Evolutionary conservation across 805 yeast species (phyloP), one percentile per base, ranked within the genome.

Genomic region (Blastobotrys parvus): DNA sequence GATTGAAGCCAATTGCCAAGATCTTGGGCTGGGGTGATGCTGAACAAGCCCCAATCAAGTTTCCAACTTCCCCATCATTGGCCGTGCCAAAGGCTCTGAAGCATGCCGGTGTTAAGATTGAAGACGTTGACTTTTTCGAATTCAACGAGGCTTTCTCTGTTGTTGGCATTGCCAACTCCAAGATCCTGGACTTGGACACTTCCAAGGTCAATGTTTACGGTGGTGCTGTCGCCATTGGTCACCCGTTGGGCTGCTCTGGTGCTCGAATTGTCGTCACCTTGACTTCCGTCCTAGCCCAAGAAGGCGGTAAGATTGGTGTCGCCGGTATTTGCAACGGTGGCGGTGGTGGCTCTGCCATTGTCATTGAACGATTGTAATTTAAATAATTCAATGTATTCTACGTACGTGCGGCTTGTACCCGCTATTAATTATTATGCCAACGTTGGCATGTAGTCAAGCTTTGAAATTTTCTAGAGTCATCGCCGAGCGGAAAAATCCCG

Each of bases 291-390:
- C 76, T 92, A 60, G 53, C 66, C 31, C 96, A 90, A 70, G 97
- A 92, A 72, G 67, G 67, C 44, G 94, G 90, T 55, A 86, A 82
- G 69, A 65, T 80, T 54, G 99, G 99, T 64, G 87, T 79, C 53
- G 97, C 96, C 57, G 96, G 87, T 64, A 82, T 92, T 61, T 92
- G 98, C 75, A 92, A 92, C 66, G 98, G 99, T 72, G 99, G 99
- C 59, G 99, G 99, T 63, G 99, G 98, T 63, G 97, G 97, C 39
- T 82, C 95, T 44, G 81, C 97, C 20, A 71, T 92, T 57, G 86
- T 92, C 48, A 76, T 92, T 57, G 95, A 89, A 71, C 78, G 71
- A 57, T 58, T 78, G 36, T 74, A 63, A 47, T 15, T 32, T 25
- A 25, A 25, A n/a, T n/a, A n/a, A n/a, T n/a, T n/a, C n/a, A n/a